A percentile compares a stretch with the other conserved stretches of the same genome.
Conservation (phyloP, 345 rosid genomes). For the Bruguiera gymnorhiza region DNA sequence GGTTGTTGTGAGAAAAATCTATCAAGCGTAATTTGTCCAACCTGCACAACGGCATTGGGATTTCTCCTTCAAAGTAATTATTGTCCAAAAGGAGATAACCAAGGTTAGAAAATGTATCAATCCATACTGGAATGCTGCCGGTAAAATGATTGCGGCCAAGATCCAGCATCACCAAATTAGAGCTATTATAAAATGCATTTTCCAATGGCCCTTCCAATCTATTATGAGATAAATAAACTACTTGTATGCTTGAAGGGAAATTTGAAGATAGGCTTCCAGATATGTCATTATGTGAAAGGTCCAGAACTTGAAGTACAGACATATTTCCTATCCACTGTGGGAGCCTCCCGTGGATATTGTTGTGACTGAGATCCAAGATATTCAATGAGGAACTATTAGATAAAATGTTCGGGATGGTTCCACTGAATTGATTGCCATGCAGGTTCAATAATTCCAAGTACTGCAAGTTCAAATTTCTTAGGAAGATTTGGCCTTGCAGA, state of each 20-base stretch:
- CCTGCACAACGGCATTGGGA: neutral
- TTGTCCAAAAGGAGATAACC: neutral
- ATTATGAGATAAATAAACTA: neutral
- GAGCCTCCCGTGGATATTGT: neutral
- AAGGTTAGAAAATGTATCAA: neutral
- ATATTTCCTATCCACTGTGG: too few species aligned
- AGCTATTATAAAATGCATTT: neutral
- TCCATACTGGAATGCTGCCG: slow-evolving; percentile 12
- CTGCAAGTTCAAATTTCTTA: neutral
- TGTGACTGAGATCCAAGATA: neutral
- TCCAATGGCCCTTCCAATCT: too few species aligned
- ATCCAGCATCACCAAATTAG: neutral
- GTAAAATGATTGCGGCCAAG: slow-evolving; percentile 7
- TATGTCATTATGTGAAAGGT: too few species aligned
- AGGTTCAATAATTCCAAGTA: neutral
- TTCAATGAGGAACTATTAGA: neutral
- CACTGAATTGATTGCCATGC: neutral
- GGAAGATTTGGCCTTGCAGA: neutral
- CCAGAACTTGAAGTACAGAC: too few species aligned
- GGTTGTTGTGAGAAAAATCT: slow-evolving; percentile 9
- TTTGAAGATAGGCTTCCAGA: too few species aligned
- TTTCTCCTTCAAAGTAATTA: neutral
- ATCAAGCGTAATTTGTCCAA: neutral
- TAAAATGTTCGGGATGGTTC: neutral
- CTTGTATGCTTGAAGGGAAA: neutral